phyloP scores from a whole-genome alignment of 352 stramenopile species.

The Hyaloperonospora arabidopsidis region DNA sequence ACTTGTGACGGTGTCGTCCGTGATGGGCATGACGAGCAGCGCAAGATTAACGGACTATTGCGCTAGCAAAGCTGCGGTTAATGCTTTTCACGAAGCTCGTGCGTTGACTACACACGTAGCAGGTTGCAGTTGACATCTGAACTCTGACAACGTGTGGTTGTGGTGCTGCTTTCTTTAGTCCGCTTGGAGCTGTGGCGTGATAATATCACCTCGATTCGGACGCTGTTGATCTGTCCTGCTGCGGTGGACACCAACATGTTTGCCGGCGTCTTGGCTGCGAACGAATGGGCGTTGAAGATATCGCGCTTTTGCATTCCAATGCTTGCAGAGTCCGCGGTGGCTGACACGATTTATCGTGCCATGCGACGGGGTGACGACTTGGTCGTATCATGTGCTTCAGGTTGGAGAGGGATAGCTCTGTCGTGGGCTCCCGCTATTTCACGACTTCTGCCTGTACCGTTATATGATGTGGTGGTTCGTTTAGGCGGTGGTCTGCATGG shows the following conservation, averaged over 20 bases:
- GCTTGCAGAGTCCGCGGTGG: constrained; percentile 42
- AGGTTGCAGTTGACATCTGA: constrained; percentile 1
- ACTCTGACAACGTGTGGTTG: neutral
- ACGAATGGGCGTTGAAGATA: constrained; percentile 31
- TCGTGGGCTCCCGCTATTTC: constrained; percentile 43
- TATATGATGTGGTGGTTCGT: constrained; percentile 47
- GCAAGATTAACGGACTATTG: constrained; percentile 69
- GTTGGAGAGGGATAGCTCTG: constrained; percentile 43
- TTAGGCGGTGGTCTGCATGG: constrained; percentile 55
- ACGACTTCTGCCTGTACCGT: constrained; percentile 45
- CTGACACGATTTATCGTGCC: constrained; percentile 40
- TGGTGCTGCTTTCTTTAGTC: constrained; percentile 30
- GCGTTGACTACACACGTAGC: neutral
- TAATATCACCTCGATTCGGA: constrained; percentile 46
- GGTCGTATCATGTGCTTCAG: constrained; percentile 56
- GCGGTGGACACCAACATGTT: constrained; percentile 79
- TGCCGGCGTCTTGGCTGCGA: constrained; percentile 35
- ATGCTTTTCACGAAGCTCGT: constrained; percentile 66
- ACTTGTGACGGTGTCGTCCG: constrained; percentile 68
- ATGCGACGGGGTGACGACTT: constrained; percentile 50
- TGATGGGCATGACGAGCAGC: constrained; percentile 66
- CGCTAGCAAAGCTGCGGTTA: constrained; percentile 65
- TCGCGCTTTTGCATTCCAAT: constrained; percentile 42
- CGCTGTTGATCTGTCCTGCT: constrained; percentile 66
- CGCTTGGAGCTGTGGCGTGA: constrained; percentile 66